Base-by-base conservation (phyloP, 2,329 filamentous ascomycete genomes). In the Venturiaceae sp. region DNA sequence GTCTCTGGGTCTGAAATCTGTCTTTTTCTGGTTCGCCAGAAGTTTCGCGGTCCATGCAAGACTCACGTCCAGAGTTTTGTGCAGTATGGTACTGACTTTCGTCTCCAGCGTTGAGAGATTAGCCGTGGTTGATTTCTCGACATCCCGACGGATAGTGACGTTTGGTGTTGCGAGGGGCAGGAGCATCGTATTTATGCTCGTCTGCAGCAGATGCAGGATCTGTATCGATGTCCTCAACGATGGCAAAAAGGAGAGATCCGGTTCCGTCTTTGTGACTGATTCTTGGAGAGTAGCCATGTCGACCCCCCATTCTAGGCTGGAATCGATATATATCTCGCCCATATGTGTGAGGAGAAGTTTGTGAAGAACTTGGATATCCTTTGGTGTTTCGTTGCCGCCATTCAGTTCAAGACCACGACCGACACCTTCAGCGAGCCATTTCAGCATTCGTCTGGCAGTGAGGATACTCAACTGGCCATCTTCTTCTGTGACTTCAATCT, bases 361-460 rank as follows among this genome's bases (percentile, higher is more conserved):
- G 34, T 96, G 80, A 26, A 97, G 80, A 61, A 90, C 85, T 50
- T 87, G 88, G 58, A 97, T 90, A 71, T 99, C 94, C 71, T 95
- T 97, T 16, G 94, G 90, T 4, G 91, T 96, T 65, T 99, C 94
- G 59, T 82, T 87, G 55, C 86, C 44, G 26, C 89, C 87, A 26
- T 89, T 91, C n/a, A 99, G 79, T 71, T 99, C 94, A 9, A 99
- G 79, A 0, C 91, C 90, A 62, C 94, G 82, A 39, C 94, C 88
- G 26, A 99, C 92, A 62, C 90, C 91, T 76, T 99, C 94, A 2
- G 94, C 94, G 41, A 99, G 77, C 94, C 94, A 99, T 69, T 90
- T 95, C 61, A 99, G 81, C 92, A 99, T 99, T 59, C 94, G 83
- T 74, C 97, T 97, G n/a, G 92, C 90, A 69, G 88, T 91, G n/a